Percentiles rank a stretch among this genome's conserved stretches.
phyloP scores from a whole-genome alignment of 2,329 filamentous ascomycete species.

The Lasiodiplodia sp. region DNA sequence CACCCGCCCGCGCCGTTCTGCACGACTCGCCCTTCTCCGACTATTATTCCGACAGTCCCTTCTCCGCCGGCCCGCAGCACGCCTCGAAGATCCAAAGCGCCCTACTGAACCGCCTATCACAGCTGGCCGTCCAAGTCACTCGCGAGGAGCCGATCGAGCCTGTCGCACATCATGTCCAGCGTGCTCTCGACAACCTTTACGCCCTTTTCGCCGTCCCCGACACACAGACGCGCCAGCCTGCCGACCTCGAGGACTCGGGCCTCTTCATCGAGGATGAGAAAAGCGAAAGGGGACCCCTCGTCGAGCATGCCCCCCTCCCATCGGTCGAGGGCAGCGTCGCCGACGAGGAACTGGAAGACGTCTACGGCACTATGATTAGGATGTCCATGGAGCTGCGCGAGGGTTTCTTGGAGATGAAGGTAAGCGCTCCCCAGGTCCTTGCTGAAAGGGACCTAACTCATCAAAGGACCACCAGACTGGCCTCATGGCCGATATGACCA shows the following conservation, averaged over 20 bases:
- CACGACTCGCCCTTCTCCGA: constrained; percentile 50
- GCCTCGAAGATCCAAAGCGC: constrained; percentile 24
- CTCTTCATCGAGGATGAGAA: constrained; percentile 27
- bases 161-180: constrained; percentile 27
- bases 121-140: constrained; percentile 46
- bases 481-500: constrained; percentile 20
- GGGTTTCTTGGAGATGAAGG: constrained; percentile 24
- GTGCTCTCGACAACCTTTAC: constrained; percentile 22
- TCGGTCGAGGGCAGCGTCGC: neutral
- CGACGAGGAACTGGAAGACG: constrained; percentile 26
- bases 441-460: constrained; percentile 15
- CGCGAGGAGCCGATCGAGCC: constrained; percentile 31
- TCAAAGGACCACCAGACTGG: constrained; percentile 26
- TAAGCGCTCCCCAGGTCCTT: constrained; percentile 12
- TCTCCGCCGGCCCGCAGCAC: constrained; percentile 33
- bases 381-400: constrained; percentile 27
- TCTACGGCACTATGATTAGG: constrained; percentile 20
- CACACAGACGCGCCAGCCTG: constrained; percentile 22
- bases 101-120: constrained; percentile 47
- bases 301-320: neutral
- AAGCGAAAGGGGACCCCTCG: neutral
- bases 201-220: constrained; percentile 26
- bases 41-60: constrained; percentile 49
- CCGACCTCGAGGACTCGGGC: constrained; percentile 26
- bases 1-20: constrained; percentile 30